A percentile compares a stretch with the other conserved stretches of the same genome.
Conservation (phyloP, 805 yeast species). For the Kazachstania psychrophila region DNA sequence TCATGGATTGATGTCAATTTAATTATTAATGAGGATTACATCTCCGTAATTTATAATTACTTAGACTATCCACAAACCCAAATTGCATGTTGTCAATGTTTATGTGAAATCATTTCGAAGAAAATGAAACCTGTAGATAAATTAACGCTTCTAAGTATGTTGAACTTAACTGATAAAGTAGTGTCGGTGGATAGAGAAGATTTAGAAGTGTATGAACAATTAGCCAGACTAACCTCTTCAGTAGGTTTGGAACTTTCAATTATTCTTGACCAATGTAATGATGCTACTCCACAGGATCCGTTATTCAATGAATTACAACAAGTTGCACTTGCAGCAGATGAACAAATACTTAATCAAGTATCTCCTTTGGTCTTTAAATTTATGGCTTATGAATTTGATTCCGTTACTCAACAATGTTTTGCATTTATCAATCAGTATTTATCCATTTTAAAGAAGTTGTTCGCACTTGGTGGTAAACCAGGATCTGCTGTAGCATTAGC, state of each 20-base stretch:
- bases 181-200: conserved; percentile 31
- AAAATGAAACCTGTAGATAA: conserved; percentile 71
- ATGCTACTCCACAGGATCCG: conserved; percentile 6
- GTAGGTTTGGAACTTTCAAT: conserved; percentile 70
- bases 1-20: conserved; percentile 86
- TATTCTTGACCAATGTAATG: conserved; percentile 49
- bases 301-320: conserved; percentile 29
- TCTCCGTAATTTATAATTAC: conserved; percentile 49
- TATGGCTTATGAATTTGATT: conserved; percentile 78
- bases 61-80: conserved; percentile 42
- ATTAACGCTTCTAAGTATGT: conserved; percentile 49
- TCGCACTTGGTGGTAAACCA: conserved; percentile 33
- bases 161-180: conserved; percentile 53
- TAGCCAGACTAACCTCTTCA: conserved; percentile 64
- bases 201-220: conserved; percentile 62
- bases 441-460: conserved; percentile 52
- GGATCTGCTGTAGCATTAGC: conserved; percentile 32
- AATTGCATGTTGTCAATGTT: conserved; percentile 44
- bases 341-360: conserved; percentile 44
- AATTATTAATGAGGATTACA: conserved; percentile 44
- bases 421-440: conserved; percentile 71
- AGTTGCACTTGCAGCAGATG: conserved; percentile 33
- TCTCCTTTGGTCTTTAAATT: conserved; percentile 68
- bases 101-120: conserved; percentile 56
- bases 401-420: conserved; percentile 73